Evolutionary conservation across 2,329 filamentous ascomycete species (phyloP).

Genomic region (Fusarium musae): DNA sequence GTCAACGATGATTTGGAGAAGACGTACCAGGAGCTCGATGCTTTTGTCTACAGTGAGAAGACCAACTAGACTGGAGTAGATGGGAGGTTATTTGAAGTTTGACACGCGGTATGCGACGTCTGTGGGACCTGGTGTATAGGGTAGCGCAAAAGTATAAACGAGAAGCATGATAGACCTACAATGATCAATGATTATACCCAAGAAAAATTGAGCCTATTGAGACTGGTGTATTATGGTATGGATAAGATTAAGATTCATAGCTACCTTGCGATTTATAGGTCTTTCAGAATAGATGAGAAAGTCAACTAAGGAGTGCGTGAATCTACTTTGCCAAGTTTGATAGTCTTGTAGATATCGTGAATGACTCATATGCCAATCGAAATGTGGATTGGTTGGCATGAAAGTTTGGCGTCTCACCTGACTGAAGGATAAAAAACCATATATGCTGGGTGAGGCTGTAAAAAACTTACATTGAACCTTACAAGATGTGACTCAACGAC

Average conservation of each 20-base stretch:
- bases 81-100: constrained; percentile 3
- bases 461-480: not conserved
- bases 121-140: not conserved
- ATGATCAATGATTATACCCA: constrained; percentile 28
- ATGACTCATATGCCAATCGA: too few species aligned
- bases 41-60: constrained; percentile 54
- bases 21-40: constrained; percentile 64
- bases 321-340: too few species aligned
- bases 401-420: not conserved
- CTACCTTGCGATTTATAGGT: not conserved
- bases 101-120: not conserved
- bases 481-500: not conserved
- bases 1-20: constrained; percentile 58
- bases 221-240: not conserved
- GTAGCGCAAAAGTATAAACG: constrained; percentile 10
- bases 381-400: not conserved
- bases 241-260: not conserved
- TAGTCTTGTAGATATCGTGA: rapidly evolving
- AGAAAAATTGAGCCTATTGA: not conserved
- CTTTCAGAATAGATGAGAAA: not conserved
- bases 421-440: not conserved
- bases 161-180: constrained; percentile 31
- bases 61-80: not conserved
- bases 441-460: not conserved
- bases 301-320: not conserved